Conservation (phyloP, 345 rosid genomes). For the Sonneratia caseolaris region DNA sequence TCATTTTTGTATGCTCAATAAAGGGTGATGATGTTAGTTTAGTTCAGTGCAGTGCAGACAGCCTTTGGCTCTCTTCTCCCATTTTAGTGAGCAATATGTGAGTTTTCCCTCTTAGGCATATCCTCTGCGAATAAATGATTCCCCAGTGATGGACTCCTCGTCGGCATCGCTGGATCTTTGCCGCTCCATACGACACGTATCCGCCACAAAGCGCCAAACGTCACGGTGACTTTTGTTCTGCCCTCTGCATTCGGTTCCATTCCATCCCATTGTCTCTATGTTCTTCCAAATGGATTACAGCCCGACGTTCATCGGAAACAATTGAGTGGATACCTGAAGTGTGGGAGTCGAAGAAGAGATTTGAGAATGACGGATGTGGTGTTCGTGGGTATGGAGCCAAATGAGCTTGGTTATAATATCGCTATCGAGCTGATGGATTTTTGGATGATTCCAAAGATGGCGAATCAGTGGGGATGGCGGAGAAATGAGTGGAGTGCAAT, state of each 20-base stretch:
- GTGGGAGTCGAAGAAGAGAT: too few relatives aligned
- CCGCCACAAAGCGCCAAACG: too few relatives aligned
- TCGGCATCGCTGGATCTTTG: too few relatives aligned
- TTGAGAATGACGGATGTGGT: not conserved
- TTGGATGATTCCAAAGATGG: constrained; percentile 6
- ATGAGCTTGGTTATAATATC: not conserved
- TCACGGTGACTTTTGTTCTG: too few relatives aligned
- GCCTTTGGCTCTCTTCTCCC: not conserved
- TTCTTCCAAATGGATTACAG: too few relatives aligned
- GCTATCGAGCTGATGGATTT: not conserved
- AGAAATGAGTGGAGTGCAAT: constrained; percentile 11
- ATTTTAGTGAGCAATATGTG: too few relatives aligned
- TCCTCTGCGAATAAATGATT: too few relatives aligned
- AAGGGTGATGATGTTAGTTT: not conserved
- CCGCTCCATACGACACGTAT: too few relatives aligned
- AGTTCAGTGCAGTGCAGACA: not conserved
- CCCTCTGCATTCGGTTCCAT: too few relatives aligned
- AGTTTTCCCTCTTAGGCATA: not conserved
- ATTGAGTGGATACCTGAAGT: not conserved
- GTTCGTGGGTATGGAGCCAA: not conserved
- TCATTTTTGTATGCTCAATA: constrained; percentile 7
- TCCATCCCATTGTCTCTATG: too few relatives aligned
- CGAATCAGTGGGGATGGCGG: constrained; percentile 18
- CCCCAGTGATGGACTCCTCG: too few relatives aligned
- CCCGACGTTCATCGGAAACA: not conserved